Conservation (phyloP, 2,329 filamentous ascomycete genomes). For the Trichoderma guizhouense region DNA sequence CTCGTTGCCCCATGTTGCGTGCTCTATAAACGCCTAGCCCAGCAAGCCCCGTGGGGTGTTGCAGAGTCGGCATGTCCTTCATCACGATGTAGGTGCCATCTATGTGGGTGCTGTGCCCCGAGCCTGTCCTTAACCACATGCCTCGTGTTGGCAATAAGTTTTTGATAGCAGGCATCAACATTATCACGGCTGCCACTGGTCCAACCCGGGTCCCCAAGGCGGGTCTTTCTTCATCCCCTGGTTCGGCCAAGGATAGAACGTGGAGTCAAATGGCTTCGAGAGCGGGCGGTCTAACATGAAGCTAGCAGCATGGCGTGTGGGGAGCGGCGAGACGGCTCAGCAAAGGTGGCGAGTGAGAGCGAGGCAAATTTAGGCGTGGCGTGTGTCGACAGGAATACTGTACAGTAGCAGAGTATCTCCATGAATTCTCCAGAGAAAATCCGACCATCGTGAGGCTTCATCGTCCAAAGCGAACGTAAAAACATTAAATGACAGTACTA, state of each 20-base stretch:
- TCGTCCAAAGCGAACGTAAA: no score
- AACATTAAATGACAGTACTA: no score
- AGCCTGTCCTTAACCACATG: background rate
- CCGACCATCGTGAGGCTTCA: background rate
- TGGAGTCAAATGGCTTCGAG: background rate
- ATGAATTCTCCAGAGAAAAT: background rate
- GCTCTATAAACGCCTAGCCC: background rate
- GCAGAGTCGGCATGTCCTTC: background rate
- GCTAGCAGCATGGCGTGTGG: slow-evolving; percentile 8
- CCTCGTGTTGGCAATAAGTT: background rate
- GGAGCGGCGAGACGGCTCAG: background rate
- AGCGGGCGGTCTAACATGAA: background rate
- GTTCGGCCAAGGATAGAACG: slow-evolving; percentile 7
- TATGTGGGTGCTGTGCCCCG: background rate
- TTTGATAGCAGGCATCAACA: slow-evolving; percentile 12
- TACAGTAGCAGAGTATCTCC: background rate
- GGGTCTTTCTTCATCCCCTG: background rate
- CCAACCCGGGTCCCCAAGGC: background rate
- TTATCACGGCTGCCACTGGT: slow-evolving; percentile 15
- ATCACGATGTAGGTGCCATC: background rate
- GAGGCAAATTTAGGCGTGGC: background rate
- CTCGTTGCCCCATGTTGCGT: background rate
- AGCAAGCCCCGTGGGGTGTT: slow-evolving; percentile 2
- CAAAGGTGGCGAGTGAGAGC: background rate
- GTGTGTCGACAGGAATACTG: background rate